phyloP scores from a whole-genome alignment of 202 grass and related monocot genomes.

The Dendrocalamus latiflorus region DNA sequence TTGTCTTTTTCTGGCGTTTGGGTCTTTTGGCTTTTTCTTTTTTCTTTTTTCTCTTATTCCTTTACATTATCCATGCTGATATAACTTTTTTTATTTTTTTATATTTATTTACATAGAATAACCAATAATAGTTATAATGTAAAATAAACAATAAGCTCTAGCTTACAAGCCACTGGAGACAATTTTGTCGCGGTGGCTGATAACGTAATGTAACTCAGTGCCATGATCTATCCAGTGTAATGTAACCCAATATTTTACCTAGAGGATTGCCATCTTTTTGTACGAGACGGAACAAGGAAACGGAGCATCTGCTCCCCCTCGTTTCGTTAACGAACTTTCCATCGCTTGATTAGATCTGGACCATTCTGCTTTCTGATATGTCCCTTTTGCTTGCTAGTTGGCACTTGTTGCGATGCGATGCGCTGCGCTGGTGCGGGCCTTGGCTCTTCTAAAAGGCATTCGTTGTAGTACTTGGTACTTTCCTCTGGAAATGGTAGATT shows the following conservation, averaged over 20 bases:
- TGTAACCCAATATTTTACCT: conserved; percentile 4
- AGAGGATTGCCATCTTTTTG: not conserved
- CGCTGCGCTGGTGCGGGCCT: not conserved
- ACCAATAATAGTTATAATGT: too few relatives aligned
- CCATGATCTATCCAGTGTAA: not conserved
- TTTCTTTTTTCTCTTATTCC: too few relatives aligned
- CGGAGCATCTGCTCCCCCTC: not conserved
- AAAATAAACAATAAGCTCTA: too few relatives aligned
- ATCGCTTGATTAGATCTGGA: not conserved
- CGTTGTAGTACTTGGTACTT: conserved; percentile 3
- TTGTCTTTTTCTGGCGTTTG: too few relatives aligned
- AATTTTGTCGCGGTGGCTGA: not conserved
- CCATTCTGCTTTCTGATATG: not conserved
- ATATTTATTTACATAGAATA: too few relatives aligned
- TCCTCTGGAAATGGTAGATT: too few relatives aligned
- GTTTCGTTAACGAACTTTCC: not conserved
- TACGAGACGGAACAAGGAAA: not conserved
- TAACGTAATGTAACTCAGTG: not conserved
- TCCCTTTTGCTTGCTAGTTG: not conserved
- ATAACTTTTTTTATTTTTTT: too few relatives aligned
- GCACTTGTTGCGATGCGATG: conserved; percentile 17
- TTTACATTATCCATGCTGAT: too few relatives aligned
- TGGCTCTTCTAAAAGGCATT: not conserved
- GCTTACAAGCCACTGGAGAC: too few relatives aligned
- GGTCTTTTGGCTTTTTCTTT: too few relatives aligned